Percentiles rank a stretch among this genome's conserved stretches.
Evolutionary conservation across 176 grass and related monocot genomes (phyloP).

Genomic region (Rhynchospora pubera): DNA sequence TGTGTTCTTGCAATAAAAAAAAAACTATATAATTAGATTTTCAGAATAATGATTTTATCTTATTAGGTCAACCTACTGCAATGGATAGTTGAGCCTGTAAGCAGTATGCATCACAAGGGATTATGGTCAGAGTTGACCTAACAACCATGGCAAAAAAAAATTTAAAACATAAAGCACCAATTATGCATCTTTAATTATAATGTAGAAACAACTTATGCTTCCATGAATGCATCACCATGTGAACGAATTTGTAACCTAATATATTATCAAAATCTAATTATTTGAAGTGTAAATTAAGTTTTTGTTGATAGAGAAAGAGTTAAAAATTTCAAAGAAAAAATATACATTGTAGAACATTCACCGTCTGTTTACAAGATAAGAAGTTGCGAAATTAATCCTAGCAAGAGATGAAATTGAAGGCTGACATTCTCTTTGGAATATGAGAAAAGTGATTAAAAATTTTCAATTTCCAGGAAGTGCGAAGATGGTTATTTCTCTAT

Average conservation of each 20-base stretch:
- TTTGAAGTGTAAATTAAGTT: background rate
- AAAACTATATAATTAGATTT: too few species aligned
- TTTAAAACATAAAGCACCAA: slow-evolving; percentile 12
- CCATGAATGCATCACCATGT: slow-evolving; percentile 1
- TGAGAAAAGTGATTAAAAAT: background rate
- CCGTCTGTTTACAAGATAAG: background rate
- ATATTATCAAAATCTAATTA: background rate
- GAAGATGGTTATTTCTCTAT: background rate
- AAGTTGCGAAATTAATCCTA: background rate
- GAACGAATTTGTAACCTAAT: slow-evolving; percentile 1
- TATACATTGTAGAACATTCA: slow-evolving; percentile 1
- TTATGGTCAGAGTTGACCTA: slow-evolving; percentile 18
- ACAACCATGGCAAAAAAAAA: background rate
- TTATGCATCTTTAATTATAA: background rate
- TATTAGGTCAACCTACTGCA: too few species aligned
- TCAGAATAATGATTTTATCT: too few species aligned
- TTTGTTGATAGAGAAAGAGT: background rate
- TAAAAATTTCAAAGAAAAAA: background rate
- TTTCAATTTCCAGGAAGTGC: background rate
- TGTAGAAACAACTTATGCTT: background rate
- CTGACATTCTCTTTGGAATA: background rate
- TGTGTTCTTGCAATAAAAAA: too few species aligned
- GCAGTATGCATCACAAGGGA: background rate
- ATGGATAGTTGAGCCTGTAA: slow-evolving; percentile 8
- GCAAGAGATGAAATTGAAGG: background rate